Evolutionary conservation across 208 protist genomes (phyloP).

Genomic region (Herpetomonas muscarum): DNA sequence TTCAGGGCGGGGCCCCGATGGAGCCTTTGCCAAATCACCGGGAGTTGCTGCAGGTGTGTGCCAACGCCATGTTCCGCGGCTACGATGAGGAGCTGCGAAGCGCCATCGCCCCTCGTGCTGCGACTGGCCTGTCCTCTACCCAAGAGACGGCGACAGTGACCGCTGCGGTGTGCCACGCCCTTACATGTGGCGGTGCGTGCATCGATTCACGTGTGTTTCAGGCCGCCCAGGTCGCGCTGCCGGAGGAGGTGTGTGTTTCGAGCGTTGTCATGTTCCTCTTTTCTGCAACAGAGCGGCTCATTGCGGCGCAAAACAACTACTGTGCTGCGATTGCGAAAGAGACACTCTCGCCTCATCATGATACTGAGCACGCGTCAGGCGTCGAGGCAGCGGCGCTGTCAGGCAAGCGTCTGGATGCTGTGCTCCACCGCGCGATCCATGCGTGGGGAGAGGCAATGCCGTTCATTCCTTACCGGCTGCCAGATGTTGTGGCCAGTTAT

Average conservation of each 20-base stretch:
- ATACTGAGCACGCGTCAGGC: background rate
- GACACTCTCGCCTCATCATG: background rate
- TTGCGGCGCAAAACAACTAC: conserved; percentile 72
- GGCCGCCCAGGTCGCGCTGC: conserved; percentile 1
- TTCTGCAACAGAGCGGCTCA: conserved; percentile 41
- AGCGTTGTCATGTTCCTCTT: conserved; percentile 31
- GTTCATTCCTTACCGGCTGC: conserved; percentile 45
- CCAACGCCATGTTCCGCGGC: conserved; percentile 1
- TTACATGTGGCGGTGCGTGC: background rate
- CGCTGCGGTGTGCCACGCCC: conserved; percentile 11
- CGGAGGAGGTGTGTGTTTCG: conserved; percentile 28
- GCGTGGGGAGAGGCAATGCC: conserved; percentile 34
- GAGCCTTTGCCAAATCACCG: conserved; percentile 37
- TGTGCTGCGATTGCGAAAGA: conserved; percentile 27
- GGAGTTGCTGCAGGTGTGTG: conserved; percentile 32
- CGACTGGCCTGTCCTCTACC: no score
- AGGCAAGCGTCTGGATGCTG: conserved; percentile 2
- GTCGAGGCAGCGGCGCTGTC: conserved; percentile 11
- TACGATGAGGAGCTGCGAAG: background rate
- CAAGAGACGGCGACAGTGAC: background rate
- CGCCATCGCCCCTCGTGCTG: no score
- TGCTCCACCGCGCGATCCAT: background rate
- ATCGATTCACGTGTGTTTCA: conserved; percentile 9
- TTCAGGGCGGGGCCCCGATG: conserved; percentile 16
- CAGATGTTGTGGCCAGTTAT: conserved; percentile 46